A percentile compares a stretch with the other conserved stretches of the same genome.
phyloP scores from a whole-genome alignment of 176 grass and related monocot genomes.

The Thinopyrum elongatum region DNA sequence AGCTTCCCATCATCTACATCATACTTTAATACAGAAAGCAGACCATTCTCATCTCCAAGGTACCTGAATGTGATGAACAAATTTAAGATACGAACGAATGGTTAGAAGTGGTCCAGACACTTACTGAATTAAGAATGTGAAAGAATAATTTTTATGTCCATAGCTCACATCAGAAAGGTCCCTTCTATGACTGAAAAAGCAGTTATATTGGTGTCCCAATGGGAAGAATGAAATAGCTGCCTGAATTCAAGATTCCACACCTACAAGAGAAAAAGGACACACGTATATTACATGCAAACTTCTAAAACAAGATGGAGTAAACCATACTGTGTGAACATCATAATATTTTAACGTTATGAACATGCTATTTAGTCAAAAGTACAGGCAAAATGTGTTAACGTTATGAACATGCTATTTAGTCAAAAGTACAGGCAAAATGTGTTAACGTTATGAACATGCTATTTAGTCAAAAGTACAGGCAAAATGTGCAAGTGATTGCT shows the following conservation, averaged over 20 bases:
- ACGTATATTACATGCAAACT: neutral
- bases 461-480: neutral
- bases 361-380: neutral
- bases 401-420: no score
- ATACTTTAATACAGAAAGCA: constrained; percentile 87
- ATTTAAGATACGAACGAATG: constrained; percentile 27
- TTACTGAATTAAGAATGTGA: neutral
- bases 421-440: neutral
- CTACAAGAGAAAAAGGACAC: constrained; percentile 36
- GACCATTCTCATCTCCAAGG: constrained; percentile 93
- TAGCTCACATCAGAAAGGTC: constrained; percentile 77
- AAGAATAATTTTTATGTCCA: constrained; percentile 8
- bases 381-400: neutral
- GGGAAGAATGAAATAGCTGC: constrained; percentile 63
- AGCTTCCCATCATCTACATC: constrained; percentile 79
- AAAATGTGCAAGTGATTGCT: neutral
- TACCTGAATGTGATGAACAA: constrained; percentile 54
- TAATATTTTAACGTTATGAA: neutral
- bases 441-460: neutral
- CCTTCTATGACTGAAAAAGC: constrained; percentile 83
- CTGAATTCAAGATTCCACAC: constrained; percentile 97
- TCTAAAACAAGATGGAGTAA: neutral
- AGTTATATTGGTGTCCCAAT: constrained; percentile 84
- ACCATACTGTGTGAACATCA: neutral
- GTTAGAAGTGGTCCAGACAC: neutral